These are phyloP conservation scores for Tetracentron sinense DNA, from an alignment of 164 flowering plant species.

Conservation along the genomic window DNA sequence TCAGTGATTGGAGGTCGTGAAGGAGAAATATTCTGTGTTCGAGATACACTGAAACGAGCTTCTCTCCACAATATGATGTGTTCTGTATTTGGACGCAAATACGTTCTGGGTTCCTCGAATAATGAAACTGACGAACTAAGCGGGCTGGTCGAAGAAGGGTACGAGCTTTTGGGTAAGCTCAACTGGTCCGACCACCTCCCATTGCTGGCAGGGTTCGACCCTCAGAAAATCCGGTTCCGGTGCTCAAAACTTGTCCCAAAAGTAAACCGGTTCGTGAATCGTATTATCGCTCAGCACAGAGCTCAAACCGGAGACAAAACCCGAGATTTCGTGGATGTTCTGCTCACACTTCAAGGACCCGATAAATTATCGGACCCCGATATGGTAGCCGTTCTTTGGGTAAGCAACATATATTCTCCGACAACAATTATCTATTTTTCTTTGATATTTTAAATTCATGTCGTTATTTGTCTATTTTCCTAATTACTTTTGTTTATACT, in stretches of 20 bases:
- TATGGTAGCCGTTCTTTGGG: conserved; percentile 71
- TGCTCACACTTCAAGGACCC: conserved; percentile 47
- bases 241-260: conserved; percentile 49
- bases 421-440: not conserved
- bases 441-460: not conserved
- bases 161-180: conserved; percentile 43
- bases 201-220: conserved; percentile 42
- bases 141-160: conserved; percentile 54
- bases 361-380: conserved; percentile 54
- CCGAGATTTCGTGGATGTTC: conserved; percentile 53
- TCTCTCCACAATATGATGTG: conserved; percentile 56
- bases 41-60: conserved; percentile 37
- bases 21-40: not conserved
- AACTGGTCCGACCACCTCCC: conserved; percentile 70
- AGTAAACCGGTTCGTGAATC: conserved; percentile 53
- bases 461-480: conserved; percentile 1
- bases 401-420: conserved; percentile 24
- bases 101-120: conserved; percentile 11
- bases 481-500: too few relatives aligned
- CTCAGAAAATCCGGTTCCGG: conserved; percentile 41
- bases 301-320: not conserved
- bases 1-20: not conserved
- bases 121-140: conserved; percentile 29
- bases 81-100: conserved; percentile 49
- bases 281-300: conserved; percentile 42